A percentile compares a stretch with the other conserved stretches of the same genome.
These are phyloP conservation scores for Aotearoamyces nothofagi DNA, from an alignment of 2,329 filamentous ascomycete genomes.

Conservation along the genomic window DNA sequence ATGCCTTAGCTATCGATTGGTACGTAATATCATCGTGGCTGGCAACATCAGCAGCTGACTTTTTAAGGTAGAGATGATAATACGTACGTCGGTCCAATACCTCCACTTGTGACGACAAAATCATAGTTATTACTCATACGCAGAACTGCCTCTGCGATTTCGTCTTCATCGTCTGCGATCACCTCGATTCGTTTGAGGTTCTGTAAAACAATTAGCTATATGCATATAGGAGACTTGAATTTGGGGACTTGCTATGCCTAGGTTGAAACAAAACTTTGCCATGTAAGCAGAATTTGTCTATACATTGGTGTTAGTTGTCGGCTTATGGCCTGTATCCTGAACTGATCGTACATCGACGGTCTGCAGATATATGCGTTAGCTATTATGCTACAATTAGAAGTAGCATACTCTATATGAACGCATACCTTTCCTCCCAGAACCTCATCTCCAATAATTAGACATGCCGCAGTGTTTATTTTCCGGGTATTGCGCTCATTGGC, in stretches of 20 bases:
- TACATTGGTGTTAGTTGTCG: conserved; percentile 6
- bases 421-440: conserved; percentile 84
- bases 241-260: conserved; percentile 38
- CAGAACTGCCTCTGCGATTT: conserved; percentile 75
- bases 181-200: conserved; percentile 78
- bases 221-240: too few relatives aligned
- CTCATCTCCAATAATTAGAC: conserved; percentile 93
- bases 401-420: neutral
- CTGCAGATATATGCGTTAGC: conserved; percentile 13
- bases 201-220: conserved; percentile 28
- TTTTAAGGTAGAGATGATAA: conserved; percentile 3
- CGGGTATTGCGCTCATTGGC: conserved; percentile 41
- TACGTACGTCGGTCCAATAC: conserved; percentile 83
- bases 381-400: conserved; percentile 14
- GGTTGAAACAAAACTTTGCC: conserved; percentile 48
- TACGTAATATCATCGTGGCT: conserved; percentile 98
- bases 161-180: conserved; percentile 79
- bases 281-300: conserved; percentile 50
- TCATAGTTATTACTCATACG: conserved; percentile 86
- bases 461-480: conserved; percentile 78
- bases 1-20: conserved; percentile 82
- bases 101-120: conserved; percentile 88
- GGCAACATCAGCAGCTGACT: neutral
- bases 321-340: too few relatives aligned
- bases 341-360: conserved; percentile 25